These are phyloP conservation scores for Pseudopithomyces maydicus DNA, from an alignment of 2,329 filamentous ascomycete species.

Conservation along the genomic window DNA sequence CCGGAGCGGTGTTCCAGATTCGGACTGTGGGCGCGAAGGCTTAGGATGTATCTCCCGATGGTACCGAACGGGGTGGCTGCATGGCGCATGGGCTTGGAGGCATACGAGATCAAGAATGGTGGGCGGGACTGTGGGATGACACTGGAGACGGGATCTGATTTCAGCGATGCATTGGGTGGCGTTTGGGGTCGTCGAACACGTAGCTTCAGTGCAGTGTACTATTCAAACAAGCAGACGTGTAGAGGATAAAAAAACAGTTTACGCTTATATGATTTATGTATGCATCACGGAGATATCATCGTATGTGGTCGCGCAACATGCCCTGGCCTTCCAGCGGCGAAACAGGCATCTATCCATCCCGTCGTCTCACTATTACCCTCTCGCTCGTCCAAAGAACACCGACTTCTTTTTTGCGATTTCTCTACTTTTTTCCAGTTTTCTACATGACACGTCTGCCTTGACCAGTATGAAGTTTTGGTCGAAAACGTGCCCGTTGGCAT, in stretches of 20 bases:
- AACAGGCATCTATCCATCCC: neutral
- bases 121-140: neutral
- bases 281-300: neutral
- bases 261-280: too few relatives aligned
- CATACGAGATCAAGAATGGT: neutral
- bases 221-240: neutral
- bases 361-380: neutral
- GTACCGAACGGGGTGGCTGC: neutral
- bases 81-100: neutral
- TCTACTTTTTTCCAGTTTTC: conserved; percentile 32
- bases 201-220: neutral
- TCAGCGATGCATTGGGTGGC: conserved; percentile 39
- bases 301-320: neutral
- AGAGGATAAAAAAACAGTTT: neutral
- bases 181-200: conserved; percentile 16
- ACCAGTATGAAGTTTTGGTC: conserved; percentile 44
- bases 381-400: conserved; percentile 20
- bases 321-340: neutral
- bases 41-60: conserved; percentile 45
- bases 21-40: conserved; percentile 76
- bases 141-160: neutral
- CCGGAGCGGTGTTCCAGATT: conserved; percentile 92
- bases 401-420: conserved; percentile 18
- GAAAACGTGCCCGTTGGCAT: conserved; percentile 45
- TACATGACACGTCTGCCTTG: conserved; percentile 46